These are phyloP conservation scores for Saprolegnia diclina DNA, from an alignment of 352 stramenopile genomes.

Conservation along the genomic window DNA sequence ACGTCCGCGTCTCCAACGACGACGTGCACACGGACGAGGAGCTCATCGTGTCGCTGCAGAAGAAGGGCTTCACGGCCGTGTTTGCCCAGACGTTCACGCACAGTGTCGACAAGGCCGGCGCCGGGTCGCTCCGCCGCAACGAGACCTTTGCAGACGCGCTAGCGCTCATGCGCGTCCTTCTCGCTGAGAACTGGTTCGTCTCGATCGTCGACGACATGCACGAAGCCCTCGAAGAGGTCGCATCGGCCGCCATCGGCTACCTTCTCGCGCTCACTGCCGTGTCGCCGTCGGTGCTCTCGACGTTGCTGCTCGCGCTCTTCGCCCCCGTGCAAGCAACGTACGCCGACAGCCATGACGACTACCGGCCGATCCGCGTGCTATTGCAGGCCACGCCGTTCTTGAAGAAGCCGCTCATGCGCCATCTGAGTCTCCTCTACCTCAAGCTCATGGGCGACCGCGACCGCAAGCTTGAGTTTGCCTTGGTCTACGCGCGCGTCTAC, in stretches of 20 bases:
- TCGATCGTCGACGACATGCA: slow-evolving; percentile 69
- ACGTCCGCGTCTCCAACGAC: slow-evolving; percentile 96
- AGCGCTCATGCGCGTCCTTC: slow-evolving; percentile 70
- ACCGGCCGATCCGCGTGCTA: slow-evolving; percentile 82
- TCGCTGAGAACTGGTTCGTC: slow-evolving; percentile 75
- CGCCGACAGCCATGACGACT: slow-evolving; percentile 21
- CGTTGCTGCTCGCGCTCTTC: not conserved
- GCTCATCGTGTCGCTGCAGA: slow-evolving; percentile 88
- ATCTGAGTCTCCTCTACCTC: slow-evolving; percentile 92
- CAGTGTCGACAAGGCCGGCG: slow-evolving; percentile 66
- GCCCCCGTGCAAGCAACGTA: not conserved
- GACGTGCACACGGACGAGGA: slow-evolving; percentile 98
- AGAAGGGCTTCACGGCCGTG: slow-evolving; percentile 54
- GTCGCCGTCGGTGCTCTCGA: not conserved
- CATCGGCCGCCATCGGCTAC: slow-evolving; percentile 13
- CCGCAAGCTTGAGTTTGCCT: slow-evolving; percentile 92
- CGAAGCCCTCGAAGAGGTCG: slow-evolving; percentile 61
- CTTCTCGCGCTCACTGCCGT: not conserved
- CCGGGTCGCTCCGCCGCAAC: slow-evolving; percentile 55
- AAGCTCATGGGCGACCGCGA: slow-evolving; percentile 91
- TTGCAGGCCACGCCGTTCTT: slow-evolving; percentile 93
- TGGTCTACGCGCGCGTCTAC: slow-evolving; percentile 82
- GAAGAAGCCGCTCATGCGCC: slow-evolving; percentile 87
- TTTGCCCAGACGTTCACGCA: slow-evolving; percentile 52
- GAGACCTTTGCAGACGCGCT: slow-evolving; percentile 52